phyloP scores from a whole-genome alignment of 768 basidiomycete species.

The Nidularia pulvinata region DNA sequence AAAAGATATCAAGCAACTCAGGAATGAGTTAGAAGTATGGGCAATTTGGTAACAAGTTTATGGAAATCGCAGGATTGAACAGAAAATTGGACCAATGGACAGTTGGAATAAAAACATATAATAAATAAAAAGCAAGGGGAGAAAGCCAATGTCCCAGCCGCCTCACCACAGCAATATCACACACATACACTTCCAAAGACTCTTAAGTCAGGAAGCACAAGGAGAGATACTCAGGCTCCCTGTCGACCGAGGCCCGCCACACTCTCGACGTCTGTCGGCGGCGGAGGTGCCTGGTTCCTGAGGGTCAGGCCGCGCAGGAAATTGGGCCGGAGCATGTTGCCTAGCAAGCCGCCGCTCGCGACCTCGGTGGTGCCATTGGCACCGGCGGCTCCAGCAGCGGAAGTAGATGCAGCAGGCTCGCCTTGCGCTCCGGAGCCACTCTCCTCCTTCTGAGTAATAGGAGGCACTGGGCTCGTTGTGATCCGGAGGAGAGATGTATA shows the following conservation, averaged over 20 bases:
- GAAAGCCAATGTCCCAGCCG: too few species aligned
- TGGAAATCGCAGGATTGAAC: too few species aligned
- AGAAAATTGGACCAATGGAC: too few species aligned
- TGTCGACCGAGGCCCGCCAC: conserved; percentile 10
- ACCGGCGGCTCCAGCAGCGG: conserved; percentile 2
- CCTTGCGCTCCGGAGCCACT: conserved; percentile 16
- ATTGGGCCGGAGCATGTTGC: conserved; percentile 17
- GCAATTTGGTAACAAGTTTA: too few species aligned
- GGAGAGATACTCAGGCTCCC: conserved; percentile 7
- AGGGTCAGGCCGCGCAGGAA: conserved; percentile 27
- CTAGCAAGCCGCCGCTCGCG: conserved; percentile 16
- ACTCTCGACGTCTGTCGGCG: conserved; percentile 12
- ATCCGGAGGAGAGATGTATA: conserved; percentile 89
- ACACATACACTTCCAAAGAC: too few species aligned
- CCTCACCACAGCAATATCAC: too few species aligned
- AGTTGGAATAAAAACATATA: too few species aligned
- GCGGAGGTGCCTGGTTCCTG: background rate
- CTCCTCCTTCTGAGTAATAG: conserved; percentile 18
- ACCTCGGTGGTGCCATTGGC: conserved; percentile 8
- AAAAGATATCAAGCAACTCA: too few species aligned
- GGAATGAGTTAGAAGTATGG: too few species aligned
- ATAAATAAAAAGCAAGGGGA: too few species aligned
- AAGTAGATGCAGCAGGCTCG: conserved; percentile 11
- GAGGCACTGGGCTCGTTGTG: conserved; percentile 62
- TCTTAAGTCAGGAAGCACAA: too few species aligned